These are phyloP conservation scores for Tripterygium wilfordii DNA, from an alignment of 177 flowering plant genomes.

Conservation along the genomic window DNA sequence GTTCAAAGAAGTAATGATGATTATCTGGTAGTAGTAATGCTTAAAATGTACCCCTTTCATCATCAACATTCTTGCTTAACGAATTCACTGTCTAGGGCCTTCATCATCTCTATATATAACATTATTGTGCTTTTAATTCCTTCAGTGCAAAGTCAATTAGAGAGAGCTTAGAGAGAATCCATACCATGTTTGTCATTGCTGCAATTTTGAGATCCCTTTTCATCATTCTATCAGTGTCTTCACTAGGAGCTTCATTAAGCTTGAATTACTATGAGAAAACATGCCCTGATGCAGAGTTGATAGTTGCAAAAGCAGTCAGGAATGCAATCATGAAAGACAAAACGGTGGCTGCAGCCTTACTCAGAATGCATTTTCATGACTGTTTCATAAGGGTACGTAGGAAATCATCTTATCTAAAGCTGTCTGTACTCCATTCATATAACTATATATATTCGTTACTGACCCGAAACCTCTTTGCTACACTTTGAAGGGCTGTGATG, in stretches of 20 bases:
- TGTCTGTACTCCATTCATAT: neutral
- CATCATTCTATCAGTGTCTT: constrained; percentile 18
- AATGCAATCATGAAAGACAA: constrained; percentile 41
- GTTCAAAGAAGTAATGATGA: constrained; percentile 1
- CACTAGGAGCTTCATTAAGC: constrained; percentile 44
- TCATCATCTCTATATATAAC: constrained; percentile 5
- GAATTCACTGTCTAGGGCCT: neutral
- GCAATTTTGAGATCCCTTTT: constrained; percentile 30
- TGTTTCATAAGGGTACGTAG: constrained; percentile 52
- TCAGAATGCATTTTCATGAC: constrained; percentile 75
- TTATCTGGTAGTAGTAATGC: constrained; percentile 4
- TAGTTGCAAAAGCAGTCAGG: constrained; percentile 41
- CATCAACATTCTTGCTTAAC: neutral
- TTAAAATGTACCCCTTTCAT: constrained; percentile 7
- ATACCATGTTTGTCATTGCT: constrained; percentile 9
- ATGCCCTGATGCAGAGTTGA: constrained; percentile 54
- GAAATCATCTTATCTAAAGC: too few species aligned
- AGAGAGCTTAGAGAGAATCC: too few species aligned
- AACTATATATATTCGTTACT: neutral
- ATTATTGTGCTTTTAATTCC: neutral
- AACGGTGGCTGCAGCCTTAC: constrained; percentile 60
- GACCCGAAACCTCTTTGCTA: neutral
- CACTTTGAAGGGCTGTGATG: constrained; percentile 29
- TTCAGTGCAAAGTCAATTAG: too few species aligned
- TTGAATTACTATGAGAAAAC: constrained; percentile 60